Conservation (phyloP, 768 basidiomycete species). For the Galerina sulciceps region DNA sequence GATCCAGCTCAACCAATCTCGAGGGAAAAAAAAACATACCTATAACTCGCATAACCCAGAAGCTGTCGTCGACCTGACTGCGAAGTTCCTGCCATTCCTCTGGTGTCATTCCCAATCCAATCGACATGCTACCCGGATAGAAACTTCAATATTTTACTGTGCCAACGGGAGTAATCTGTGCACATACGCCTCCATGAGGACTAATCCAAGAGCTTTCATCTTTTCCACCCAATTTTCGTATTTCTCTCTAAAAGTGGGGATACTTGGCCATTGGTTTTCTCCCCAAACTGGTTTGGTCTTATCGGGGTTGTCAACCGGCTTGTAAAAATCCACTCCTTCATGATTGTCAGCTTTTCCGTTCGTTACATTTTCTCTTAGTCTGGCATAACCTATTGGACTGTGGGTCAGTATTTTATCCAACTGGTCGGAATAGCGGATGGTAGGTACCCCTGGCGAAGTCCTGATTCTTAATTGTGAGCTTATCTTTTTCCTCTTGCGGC, state of each 20-base stretch:
- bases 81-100: constrained; percentile 74
- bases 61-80: constrained; percentile 78
- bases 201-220: constrained; percentile 82
- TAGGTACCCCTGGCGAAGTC: constrained; percentile 76
- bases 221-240: constrained; percentile 81
- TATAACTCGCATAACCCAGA: constrained; percentile 89
- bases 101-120: constrained; percentile 72
- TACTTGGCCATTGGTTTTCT: constrained; percentile 82
- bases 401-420: not conserved
- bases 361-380: constrained; percentile 85
- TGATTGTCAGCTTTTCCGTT: constrained; percentile 84
- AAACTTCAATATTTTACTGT: not conserved
- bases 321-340: constrained; percentile 85
- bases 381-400: constrained; percentile 68
- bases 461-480: constrained; percentile 65
- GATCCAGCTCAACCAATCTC: not conserved
- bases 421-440: not conserved
- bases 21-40: constrained; percentile 43
- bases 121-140: constrained; percentile 66
- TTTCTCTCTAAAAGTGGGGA: constrained; percentile 61
- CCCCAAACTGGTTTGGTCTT: constrained; percentile 78
- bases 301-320: constrained; percentile 70
- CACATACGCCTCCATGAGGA: constrained; percentile 85
- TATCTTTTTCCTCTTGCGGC: constrained; percentile 80
- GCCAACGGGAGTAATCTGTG: not conserved